These are phyloP conservation scores for Talaromyces sp. DNA, from an alignment of 2,329 filamentous ascomycete species.

Conservation along the genomic window DNA sequence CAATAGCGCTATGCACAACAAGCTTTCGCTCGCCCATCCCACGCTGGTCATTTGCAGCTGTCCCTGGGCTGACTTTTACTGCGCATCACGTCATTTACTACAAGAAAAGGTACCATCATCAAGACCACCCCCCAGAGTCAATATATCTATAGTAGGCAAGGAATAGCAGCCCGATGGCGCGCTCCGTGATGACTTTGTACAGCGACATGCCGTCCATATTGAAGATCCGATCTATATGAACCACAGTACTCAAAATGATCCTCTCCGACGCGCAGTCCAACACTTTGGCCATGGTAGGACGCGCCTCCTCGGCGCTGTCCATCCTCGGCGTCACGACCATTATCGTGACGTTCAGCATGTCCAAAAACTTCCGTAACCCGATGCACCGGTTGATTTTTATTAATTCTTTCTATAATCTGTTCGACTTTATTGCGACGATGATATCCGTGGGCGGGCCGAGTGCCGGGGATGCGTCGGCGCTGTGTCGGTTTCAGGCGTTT, in stretches of 20 bases:
- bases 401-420: constrained; percentile 33
- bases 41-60: neutral
- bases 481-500: constrained; percentile 37
- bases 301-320: constrained; percentile 27
- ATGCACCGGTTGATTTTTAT: constrained; percentile 37
- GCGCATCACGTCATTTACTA: neutral
- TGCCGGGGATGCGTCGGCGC: constrained; percentile 26
- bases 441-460: constrained; percentile 33
- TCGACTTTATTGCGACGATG: constrained; percentile 36
- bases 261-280: constrained; percentile 22
- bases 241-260: constrained; percentile 14
- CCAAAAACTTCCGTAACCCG: constrained; percentile 32
- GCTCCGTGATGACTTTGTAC: neutral
- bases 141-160: neutral
- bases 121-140: neutral
- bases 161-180: neutral
- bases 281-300: constrained; percentile 24
- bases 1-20: neutral
- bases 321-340: constrained; percentile 31
- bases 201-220: neutral
- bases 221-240: neutral
- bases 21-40: neutral
- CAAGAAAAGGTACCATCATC: neutral
- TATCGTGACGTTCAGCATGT: constrained; percentile 26
- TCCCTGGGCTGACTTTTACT: neutral